Base-by-base conservation (phyloP, 768 basidiomycete species). In the Phanerochaete carnosa region DNA sequence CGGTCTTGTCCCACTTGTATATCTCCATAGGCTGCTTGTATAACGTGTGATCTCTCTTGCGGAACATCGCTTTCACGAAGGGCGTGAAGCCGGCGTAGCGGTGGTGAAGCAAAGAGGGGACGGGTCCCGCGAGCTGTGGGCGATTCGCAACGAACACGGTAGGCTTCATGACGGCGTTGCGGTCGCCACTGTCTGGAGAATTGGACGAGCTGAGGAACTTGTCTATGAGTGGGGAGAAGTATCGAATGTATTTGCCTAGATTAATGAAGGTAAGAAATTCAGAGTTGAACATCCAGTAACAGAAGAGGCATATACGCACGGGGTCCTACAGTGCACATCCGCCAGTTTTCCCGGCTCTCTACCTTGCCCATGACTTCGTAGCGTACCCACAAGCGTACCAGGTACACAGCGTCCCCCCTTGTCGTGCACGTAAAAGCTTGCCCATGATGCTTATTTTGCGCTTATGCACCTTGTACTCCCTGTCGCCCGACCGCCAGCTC, bases 211-310 rank as follows among this genome's bases (percentile, higher is more conserved):
- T 68, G 28, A 75, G 68, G 52, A 78, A 59, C 19, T 68, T 62
- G 1, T 77, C 78, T 46, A 79, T 75, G 30, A 79, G 68, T 11
- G 79, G 79, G 11, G 77, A 79, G 65, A 76, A 79, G 54, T 80
- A 75, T 37, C 69, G 72, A 11, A 70, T 66, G 55, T 68, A 75
- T 54, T 60, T 58, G 55, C 73, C 73, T 76, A 68, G 8, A 47
- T 19, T 15, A 5, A 30, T 2, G 30, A n/a, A n/a, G n/a, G 26
- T 23, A 25, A 16, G 23, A n/a, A 30, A 12, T 49, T 26, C 9
- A 35, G 43, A 19, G 7, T 29, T 26, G 33, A 15, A 7, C 19
- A 19, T 8, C 4, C n/a, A n/a, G 4, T 43, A 19, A 52, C 32
- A 33, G 13, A 45, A 35, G 2, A 28, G 28, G 43, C 12, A 11